phyloP scores from a whole-genome alignment of 2,329 filamentous ascomycete genomes.

The Aureobasidium sp. region DNA sequence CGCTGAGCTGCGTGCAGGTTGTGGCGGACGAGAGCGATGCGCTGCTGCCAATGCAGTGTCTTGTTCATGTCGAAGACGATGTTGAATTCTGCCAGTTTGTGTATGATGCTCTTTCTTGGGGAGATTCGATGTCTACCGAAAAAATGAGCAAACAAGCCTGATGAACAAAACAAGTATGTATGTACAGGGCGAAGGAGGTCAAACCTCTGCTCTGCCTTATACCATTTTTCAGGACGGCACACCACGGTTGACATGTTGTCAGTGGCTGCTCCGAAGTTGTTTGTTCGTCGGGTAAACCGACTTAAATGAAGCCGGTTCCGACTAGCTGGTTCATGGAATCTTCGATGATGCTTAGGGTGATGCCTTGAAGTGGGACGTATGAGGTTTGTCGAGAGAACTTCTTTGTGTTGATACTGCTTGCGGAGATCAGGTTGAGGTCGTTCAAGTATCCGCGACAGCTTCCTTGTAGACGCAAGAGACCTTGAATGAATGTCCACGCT shows the following conservation, averaged over 20 bases:
- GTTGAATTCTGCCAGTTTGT: conserved; percentile 13
- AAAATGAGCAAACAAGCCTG: background rate
- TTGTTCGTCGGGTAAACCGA: background rate
- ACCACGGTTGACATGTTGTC: background rate
- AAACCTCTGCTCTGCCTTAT: background rate
- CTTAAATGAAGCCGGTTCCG: background rate
- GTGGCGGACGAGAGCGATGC: conserved; percentile 37
- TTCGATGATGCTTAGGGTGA: background rate
- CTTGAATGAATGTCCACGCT: background rate
- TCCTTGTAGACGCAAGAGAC: background rate
- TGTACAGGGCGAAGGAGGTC: background rate
- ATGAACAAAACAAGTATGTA: background rate
- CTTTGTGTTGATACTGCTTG: conserved; percentile 1
- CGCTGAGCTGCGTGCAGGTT: conserved; percentile 37
- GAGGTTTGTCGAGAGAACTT: background rate
- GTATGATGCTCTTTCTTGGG: background rate
- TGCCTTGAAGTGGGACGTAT: background rate
- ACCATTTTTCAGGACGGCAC: background rate
- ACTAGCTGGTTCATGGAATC: conserved; percentile 10
- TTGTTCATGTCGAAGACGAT: conserved; percentile 24
- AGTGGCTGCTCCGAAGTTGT: background rate
- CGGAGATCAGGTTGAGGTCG: background rate
- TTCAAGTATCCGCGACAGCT: background rate
- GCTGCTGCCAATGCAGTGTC: conserved; percentile 39
- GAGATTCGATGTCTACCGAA: too few relatives aligned